Evolutionary conservation across 176 grass and related monocot species (phyloP), one percentile per base, ranked within the genome.

Genomic region (Poa annua): DNA sequence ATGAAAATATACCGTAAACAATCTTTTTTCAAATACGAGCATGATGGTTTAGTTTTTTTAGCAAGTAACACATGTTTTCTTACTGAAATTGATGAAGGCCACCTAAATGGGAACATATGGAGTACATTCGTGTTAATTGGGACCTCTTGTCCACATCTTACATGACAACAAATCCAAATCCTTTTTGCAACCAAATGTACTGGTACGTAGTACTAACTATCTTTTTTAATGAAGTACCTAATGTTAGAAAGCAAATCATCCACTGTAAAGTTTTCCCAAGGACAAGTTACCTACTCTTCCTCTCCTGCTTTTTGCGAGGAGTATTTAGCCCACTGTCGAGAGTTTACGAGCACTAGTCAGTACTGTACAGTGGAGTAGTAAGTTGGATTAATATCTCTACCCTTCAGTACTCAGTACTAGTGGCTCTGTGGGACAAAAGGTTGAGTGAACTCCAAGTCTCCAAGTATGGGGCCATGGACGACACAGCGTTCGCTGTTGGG

Each of bases 401-500:
- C 25, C 6, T 1, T 29, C 29, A 29, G 29, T 29, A 29, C 29
- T 63, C 60, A 73, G 70, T 49, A 29, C 3, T 24, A 49, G 22
- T 29, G 44, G 42, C 61, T 65, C 29, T 15, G 1, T 3, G 33
- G 36, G 33, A 32, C 65, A 52, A 45, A 11, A 20, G 10, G 34
- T 79, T 53, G 81, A 88, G 81, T 80, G 59, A 80, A 10, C 11
- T 50, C 32, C 10, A 74, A 83, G 56, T 22, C 29, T 24, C 15
- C 45, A 29, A 74, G 70, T 16, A 61, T 19, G 49, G 54, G 55
- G 0, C 8, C 54, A 14, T 32, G 13, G 8, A 5, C 60, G 60
- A 63, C 29, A 16, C 60, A 45, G 53, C 51, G 29, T 29, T 29
- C 29, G 29, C 29, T 72, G 69, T 50, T 73, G 14, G 20, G 22